Evolutionary conservation across 345 rosid species (phyloP), one percentile per base, ranked within the genome.

Genomic region (Eucalyptus erythrocorys): DNA sequence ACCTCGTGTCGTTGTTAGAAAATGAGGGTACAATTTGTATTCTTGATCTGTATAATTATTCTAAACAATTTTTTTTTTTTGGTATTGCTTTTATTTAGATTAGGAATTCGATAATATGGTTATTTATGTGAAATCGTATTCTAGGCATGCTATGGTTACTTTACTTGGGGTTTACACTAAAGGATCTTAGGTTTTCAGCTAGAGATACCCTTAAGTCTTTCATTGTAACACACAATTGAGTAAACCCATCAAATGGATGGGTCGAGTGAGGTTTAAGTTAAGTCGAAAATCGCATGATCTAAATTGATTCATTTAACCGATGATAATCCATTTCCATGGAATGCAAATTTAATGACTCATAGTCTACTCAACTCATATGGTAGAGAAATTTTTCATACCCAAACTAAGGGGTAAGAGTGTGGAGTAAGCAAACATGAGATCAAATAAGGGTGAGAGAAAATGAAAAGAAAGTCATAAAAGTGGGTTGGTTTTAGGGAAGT

Each of bases 281-380:
- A 6, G 30, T 55, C 2, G 13, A 55, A 55, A 55, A 22, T 55
- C 13, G 6, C 10, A 0, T 2, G 13, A 55, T 22, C 1, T 1
- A 55, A 24, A 55, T 55, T 55, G 13, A 55, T 55, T 1, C 3
- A 55, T 55, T 55, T 55, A 55, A 55, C 3, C 1, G 1, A 55
- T 24, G 27, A 22, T 55, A 26, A 55, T 13, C 3, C 13, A 55
- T 49, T 53, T 55, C 6, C 30, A 55, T 24, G 13, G 5, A 24
- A 55, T 24, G 24, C 1, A 3, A 55, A 55, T 55, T 10, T 55
- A 55, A 22, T 24, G 5, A 24, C 27, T 22, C 5, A 55, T 55
- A 55, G 12, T 13, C 1, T 22, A 24, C 61, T 1, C 2, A 10
- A 55, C 13, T 0, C 13, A 55, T 55, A 55, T 55, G 8, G 27